These are phyloP conservation scores for Coemansia sp. DNA, from an alignment of 192 early-diverging fungal genomes.

Conservation along the genomic window DNA sequence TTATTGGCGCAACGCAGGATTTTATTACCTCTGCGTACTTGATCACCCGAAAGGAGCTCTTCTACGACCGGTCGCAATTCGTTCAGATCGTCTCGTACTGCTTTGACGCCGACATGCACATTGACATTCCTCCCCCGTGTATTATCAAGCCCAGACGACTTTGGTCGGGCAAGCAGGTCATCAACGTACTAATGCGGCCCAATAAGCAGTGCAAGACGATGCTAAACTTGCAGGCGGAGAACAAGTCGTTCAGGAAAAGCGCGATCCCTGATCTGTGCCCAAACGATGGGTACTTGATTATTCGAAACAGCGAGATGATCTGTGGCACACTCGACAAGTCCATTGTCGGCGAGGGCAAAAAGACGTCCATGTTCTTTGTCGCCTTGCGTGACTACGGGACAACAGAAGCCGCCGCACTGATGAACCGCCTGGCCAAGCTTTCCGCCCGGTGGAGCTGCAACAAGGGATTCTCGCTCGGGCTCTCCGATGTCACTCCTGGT, in stretches of 20 bases:
- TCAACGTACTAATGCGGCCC: constrained; percentile 85
- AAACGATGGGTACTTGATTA: constrained; percentile 85
- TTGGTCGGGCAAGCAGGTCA: constrained; percentile 98
- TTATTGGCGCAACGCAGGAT: constrained; percentile 99
- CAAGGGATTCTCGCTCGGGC: constrained; percentile 97
- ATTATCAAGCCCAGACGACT: constrained; percentile 84
- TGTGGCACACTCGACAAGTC: constrained; percentile 92
- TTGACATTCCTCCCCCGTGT: constrained; percentile 92
- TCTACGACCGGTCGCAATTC: constrained; percentile 93
- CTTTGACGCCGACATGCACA: constrained; percentile 75
- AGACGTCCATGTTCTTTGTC: constrained; percentile 91
- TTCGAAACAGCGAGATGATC: constrained; percentile 93
- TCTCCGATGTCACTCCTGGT: constrained; percentile 94
- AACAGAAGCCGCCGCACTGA: constrained; percentile 78
- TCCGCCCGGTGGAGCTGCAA: constrained; percentile 90
- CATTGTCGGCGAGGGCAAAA: constrained; percentile 95
- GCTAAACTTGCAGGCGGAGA: constrained; percentile 91
- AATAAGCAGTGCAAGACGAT: constrained; percentile 63
- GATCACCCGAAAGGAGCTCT: constrained; percentile 88
- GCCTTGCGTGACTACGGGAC: constrained; percentile 91
- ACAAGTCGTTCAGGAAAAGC: constrained; percentile 64
- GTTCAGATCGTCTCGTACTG: constrained; percentile 90
- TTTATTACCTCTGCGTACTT: constrained; percentile 97
- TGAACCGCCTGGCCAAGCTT: constrained; percentile 94
- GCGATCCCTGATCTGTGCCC: constrained; percentile 75